phyloP scores from a whole-genome alignment of 2,329 filamentous ascomycete genomes.

The Stemphylium lycopersici region DNA sequence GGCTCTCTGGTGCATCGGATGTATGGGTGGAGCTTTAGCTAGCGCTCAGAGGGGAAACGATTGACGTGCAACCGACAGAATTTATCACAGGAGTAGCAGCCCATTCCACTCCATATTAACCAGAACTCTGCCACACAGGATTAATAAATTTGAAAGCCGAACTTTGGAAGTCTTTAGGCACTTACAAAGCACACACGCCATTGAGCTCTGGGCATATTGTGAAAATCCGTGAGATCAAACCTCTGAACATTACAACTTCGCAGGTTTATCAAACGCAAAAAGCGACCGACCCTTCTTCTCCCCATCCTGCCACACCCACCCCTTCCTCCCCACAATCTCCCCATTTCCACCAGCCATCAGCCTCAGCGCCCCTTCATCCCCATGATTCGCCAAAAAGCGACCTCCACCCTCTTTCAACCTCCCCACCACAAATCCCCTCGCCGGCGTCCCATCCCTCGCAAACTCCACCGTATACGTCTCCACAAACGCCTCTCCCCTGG shows the following conservation, averaged over 20 bases:
- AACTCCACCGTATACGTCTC: slow-evolving; percentile 70
- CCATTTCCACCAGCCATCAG: slow-evolving; percentile 51
- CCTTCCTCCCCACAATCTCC: slow-evolving; percentile 58
- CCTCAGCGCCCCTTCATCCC: slow-evolving; percentile 56
- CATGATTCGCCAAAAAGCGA: slow-evolving; percentile 65
- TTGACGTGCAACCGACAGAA: too few species aligned
- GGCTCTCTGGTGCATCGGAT: too few species aligned
- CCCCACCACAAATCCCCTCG: slow-evolving; percentile 59
- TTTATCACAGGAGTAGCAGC: too few species aligned
- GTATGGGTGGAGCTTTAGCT: too few species aligned
- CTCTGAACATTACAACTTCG: slow-evolving; percentile 17
- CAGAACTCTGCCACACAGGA: too few species aligned
- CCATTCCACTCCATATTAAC: too few species aligned
- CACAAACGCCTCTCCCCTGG: slow-evolving; percentile 59
- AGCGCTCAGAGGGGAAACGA: too few species aligned
- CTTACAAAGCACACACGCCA: too few species aligned
- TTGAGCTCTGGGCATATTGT: too few species aligned
- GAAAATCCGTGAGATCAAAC: too few species aligned
- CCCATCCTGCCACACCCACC: slow-evolving; percentile 51
- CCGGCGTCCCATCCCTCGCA: slow-evolving; percentile 57
- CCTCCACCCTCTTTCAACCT: slow-evolving; percentile 54
- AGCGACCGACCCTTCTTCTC: slow-evolving; percentile 35
- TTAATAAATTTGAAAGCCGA: too few species aligned
- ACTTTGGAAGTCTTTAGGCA: too few species aligned
- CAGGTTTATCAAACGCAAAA: slow-evolving; percentile 35